Evolutionary conservation across 164 flowering plant genomes (phyloP).

Genomic region (Nelumbo lutea): DNA sequence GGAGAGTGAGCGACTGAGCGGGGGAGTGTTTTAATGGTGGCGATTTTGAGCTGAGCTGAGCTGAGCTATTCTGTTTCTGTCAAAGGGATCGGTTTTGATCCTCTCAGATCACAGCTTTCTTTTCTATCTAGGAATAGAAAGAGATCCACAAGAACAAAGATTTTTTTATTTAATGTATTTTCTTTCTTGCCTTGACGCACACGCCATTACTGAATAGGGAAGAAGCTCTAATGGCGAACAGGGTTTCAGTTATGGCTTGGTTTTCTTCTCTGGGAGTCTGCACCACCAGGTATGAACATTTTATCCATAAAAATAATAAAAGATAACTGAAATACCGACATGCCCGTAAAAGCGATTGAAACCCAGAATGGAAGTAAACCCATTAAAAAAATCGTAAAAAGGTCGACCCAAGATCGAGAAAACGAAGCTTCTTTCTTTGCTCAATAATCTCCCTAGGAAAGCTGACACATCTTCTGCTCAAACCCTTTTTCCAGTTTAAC

Average conservation of each 20-base stretch:
- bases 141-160: too few species aligned
- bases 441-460: constrained; percentile 6
- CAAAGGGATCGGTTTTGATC: too few species aligned
- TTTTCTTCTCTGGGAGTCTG: neutral
- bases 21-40: too few species aligned
- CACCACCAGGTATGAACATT: neutral
- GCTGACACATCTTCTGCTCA: constrained; percentile 7
- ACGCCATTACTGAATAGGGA: constrained; percentile 1
- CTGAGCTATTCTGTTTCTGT: too few species aligned
- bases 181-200: neutral
- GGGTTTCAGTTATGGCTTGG: neutral
- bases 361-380: neutral
- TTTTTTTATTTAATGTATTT: too few species aligned
- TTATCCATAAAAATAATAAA: too few species aligned
- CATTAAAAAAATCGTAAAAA: neutral
- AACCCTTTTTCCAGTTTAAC: neutral
- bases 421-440: neutral
- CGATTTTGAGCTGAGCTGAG: too few species aligned
- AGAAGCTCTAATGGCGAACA: neutral
- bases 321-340: neutral
- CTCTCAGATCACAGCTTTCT: too few species aligned
- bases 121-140: too few species aligned
- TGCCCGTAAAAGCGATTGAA: neutral
- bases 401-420: neutral
- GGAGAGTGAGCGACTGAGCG: too few species aligned